Percentiles rank a stretch among this genome's conserved stretches.
Conservation (phyloP, 345 rosid genomes). For the Syzygium aqueum region DNA sequence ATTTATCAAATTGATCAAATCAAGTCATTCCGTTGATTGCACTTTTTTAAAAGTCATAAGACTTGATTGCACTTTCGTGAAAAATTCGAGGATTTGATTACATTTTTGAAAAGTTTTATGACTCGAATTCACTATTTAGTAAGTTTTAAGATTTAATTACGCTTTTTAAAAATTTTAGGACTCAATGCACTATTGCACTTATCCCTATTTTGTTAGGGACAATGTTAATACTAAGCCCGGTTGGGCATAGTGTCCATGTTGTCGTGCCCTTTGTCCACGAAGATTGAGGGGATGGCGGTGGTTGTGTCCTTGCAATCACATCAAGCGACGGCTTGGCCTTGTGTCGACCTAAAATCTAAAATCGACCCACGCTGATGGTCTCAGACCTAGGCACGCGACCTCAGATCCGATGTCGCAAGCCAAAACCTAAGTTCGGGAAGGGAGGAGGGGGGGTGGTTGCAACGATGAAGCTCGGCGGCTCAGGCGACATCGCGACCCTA, state of each 20-base stretch:
- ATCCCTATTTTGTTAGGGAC: neutral
- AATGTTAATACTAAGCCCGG: rapidly evolving
- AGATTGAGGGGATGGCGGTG: neutral
- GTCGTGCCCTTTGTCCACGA: neutral
- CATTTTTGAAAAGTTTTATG: too few relatives aligned
- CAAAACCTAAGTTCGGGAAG: neutral
- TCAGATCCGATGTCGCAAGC: neutral
- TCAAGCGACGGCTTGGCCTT: neutral
- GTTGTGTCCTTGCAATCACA: neutral
- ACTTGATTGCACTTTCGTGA: too few relatives aligned
- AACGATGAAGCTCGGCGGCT: neutral
- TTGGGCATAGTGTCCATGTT: neutral
- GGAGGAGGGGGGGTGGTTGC: neutral
- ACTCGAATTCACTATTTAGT: too few relatives aligned
- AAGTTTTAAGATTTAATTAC: too few relatives aligned
- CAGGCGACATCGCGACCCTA: neutral
- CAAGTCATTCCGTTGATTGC: too few relatives aligned
- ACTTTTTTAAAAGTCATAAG: too few relatives aligned
- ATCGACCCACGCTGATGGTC: neutral
- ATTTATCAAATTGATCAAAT: too few relatives aligned
- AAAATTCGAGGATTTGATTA: too few relatives aligned
- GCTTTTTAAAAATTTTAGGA: too few relatives aligned
- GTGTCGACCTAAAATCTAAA: neutral
- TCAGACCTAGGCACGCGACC: neutral
- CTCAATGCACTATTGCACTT: too few relatives aligned